Evolutionary conservation across 164 flowering plant genomes (phyloP).

Genomic region (Magnolia officinalis): DNA sequence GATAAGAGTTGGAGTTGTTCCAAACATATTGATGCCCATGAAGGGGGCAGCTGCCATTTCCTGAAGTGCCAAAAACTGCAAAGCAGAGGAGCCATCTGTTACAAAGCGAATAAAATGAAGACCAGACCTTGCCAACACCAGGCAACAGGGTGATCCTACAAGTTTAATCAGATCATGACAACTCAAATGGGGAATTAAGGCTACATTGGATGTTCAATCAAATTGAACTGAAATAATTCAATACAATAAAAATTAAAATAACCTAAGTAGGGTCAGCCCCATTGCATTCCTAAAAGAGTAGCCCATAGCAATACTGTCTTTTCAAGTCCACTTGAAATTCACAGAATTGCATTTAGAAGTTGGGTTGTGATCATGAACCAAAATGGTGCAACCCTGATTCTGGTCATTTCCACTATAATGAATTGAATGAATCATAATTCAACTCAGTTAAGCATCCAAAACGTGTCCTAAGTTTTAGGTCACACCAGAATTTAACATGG

Average conservation of each 20-base stretch:
- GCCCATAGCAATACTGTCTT: too few species aligned
- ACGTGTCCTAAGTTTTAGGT: not conserved
- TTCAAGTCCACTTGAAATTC: not conserved
- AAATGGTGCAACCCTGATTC: not conserved
- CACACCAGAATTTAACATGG: too few species aligned
- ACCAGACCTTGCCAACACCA: not conserved
- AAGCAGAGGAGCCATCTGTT: conserved; percentile 10
- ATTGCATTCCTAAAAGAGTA: too few species aligned
- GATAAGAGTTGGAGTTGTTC: conserved; percentile 48
- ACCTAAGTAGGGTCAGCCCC: too few species aligned
- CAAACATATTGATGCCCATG: conserved; percentile 56
- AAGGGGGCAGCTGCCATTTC: conserved; percentile 51
- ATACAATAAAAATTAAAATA: too few species aligned
- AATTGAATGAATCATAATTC: not conserved
- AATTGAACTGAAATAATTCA: too few species aligned
- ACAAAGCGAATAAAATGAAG: not conserved
- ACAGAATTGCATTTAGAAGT: not conserved
- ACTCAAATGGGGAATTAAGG: not conserved
- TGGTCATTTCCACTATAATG: not conserved
- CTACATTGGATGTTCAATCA: too few species aligned
- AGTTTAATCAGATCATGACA: not conserved
- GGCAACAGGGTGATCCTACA: not conserved
- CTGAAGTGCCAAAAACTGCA: conserved; percentile 55
- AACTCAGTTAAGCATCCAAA: not conserved
- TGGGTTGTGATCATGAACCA: not conserved